Evolutionary conservation across 2,329 filamentous ascomycete species (phyloP), one percentile per base, ranked within the genome.

Genomic region (Lachnellula suecica): DNA sequence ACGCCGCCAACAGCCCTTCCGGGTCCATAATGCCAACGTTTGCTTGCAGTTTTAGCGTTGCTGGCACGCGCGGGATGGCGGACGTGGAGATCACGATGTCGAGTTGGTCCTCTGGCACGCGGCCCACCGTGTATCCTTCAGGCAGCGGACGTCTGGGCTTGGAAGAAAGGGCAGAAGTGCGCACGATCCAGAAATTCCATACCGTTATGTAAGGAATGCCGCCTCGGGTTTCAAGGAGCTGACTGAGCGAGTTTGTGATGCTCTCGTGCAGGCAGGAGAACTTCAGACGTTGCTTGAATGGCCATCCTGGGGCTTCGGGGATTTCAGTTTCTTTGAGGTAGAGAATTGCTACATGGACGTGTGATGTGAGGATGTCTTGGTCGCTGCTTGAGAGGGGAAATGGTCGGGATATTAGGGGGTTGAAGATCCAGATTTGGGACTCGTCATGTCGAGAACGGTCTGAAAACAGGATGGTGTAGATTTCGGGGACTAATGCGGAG

Each of bases 371-470:
- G 4, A 46, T 13, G 2, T 22, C 4, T 42, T 53, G 15, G 13
- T 62, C 31, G 1, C 25, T 7, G 2, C 40, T 8, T 1, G 57
- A 49, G 4, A 64, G 43, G 6, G 54, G 52, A n/a, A 45, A 35
- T 13, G 41, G 29, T 4, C 22, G 29, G 3, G 49, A 44, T 31
- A 54, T 57, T 2, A 66, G 44, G 9, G 63, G 50, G 34, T 66
- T 67, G 56, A 63, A 67, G 11, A 62, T 34, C 63, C 63, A 66
- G 6, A 65, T 65, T 43, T 67, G 64, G 10, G 63, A 63, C 51
- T 67, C 64, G 2, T 40, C 31, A 34, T 63, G 58, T 7, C 64
- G 59, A 19, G 61, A 64, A 8, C 64, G 57, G 45, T 67, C 64
- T 4, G 63, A 58, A 46, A 66, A 67, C 17, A 66, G 10, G n/a